Percentiles rank a stretch among this genome's conserved stretches.
Evolutionary conservation across 768 basidiomycete genomes (phyloP).

Genomic region (Leucocoprinus leucothites): DNA sequence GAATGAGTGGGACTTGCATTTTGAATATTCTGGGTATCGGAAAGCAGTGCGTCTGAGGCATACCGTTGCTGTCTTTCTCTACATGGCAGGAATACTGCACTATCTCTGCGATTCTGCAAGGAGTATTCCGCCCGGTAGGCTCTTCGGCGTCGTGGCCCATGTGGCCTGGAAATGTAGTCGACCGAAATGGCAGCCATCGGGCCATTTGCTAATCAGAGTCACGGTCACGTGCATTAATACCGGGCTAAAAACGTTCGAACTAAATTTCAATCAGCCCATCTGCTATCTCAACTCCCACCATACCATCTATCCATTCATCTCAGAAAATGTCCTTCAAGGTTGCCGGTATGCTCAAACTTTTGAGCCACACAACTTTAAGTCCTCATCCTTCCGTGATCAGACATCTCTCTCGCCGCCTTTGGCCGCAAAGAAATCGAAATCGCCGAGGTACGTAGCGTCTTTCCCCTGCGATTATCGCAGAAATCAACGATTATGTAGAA

Average conservation of each 20-base stretch:
- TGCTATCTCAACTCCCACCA: slow-evolving; percentile 19
- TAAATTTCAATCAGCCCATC: slow-evolving; percentile 17
- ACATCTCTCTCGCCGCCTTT: slow-evolving; percentile 97
- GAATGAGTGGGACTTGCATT: slow-evolving; percentile 43
- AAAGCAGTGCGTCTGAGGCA: slow-evolving; percentile 51
- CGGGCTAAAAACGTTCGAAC: slow-evolving; percentile 30
- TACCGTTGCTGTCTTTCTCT: slow-evolving; percentile 25
- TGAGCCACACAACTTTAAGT: slow-evolving; percentile 12
- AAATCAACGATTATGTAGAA: slow-evolving; percentile 41
- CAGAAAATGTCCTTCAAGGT: slow-evolving; percentile 85
- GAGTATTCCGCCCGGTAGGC: slow-evolving; percentile 13
- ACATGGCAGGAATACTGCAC: slow-evolving; percentile 65
- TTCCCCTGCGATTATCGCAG: slow-evolving; percentile 14
- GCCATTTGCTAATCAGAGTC: not conserved
- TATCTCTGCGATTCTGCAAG: slow-evolving; percentile 67
- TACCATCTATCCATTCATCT: slow-evolving; percentile 22
- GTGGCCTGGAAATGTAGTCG: not conserved
- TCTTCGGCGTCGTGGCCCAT: not conserved
- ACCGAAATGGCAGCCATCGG: no score
- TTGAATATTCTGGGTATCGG: slow-evolving; percentile 75
- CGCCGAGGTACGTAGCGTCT: slow-evolving; percentile 71
- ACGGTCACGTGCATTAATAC: slow-evolving; percentile 28
- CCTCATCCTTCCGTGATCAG: slow-evolving; percentile 34
- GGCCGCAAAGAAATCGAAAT: slow-evolving; percentile 99
- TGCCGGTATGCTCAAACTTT: slow-evolving; percentile 51